Evolutionary conservation across 106 monocot species (phyloP), one percentile per base, ranked within the genome.

Genomic region (Xerophyta viscosa): DNA sequence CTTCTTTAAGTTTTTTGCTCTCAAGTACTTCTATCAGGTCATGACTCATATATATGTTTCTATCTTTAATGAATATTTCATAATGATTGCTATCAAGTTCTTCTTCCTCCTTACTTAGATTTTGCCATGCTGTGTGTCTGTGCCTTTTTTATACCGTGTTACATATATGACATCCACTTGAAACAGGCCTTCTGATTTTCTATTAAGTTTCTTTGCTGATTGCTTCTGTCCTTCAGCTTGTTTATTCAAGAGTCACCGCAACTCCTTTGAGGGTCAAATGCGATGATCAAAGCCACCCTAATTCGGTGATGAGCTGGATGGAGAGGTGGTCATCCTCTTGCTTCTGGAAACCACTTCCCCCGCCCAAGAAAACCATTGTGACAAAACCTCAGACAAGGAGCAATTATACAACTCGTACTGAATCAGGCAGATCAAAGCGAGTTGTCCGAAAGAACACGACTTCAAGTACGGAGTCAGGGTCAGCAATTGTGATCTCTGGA

Each of bases 251-350:
- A n/a, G 27, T 48, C 31, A 31, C 51, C 28, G 17, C 29, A 55
- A 71, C 65, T 62, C 74, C 92, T 44, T 65, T 92, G 39, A 66
- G 56, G 59, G 58, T 87, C 52, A 73, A 71, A 33, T 83, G 76
- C 61, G 57, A 56, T 51, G 31, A 54, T n/a, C n/a, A n/a, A 50
- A 67, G n/a, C 0, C 73, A 87, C 26, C 67, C 79, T 2, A 87
- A 92, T 74, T 82, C 86, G 17, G 77, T 50, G 44, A 50, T 58
- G 27, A 80, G 53, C 43, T 92, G 92, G 92, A 54, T 83, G 26
- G 79, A 92, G 55, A 68, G 87, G 15, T 92, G 92, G 92, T 76
- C 86, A 58, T 44, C 31, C 27, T 71, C 68, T 27, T 54, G 28
- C 7, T 71, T 75, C 68, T 83, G 92, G 83, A 74, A 77, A 48